Conservation (phyloP, 2,329 filamentous ascomycete genomes). For the Atkinsonella hypoxylon region DNA sequence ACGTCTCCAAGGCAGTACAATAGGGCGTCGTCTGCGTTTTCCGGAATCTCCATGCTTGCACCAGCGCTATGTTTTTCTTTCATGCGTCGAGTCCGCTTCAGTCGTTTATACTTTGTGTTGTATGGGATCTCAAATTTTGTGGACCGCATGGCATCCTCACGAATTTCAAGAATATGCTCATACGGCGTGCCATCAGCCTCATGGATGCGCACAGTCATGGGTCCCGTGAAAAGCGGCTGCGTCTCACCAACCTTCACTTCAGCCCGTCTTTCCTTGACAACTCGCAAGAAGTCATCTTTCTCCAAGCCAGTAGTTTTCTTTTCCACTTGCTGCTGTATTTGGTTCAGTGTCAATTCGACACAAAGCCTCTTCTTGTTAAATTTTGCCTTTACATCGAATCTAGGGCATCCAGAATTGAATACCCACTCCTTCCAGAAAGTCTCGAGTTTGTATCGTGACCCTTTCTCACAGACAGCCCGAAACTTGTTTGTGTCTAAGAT, state of each 20-base stretch:
- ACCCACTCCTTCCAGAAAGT: conserved; percentile 93
- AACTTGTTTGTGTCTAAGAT: conserved; percentile 68
- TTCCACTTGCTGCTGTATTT: conserved; percentile 46
- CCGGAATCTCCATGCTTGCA: conserved; percentile 47
- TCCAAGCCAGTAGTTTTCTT: conserved; percentile 39
- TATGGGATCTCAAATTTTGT: conserved; percentile 89
- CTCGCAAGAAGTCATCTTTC: conserved; percentile 67
- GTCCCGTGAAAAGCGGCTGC: conserved; percentile 79
- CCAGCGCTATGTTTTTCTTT: conserved; percentile 56
- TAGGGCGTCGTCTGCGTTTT: conserved; percentile 64
- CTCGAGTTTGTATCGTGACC: conserved; percentile 76
- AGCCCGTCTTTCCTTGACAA: conserved; percentile 67
- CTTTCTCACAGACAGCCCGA: conserved; percentile 73
- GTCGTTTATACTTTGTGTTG: conserved; percentile 96
- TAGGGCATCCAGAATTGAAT: conserved; percentile 74
- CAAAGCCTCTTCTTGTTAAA: conserved; percentile 98
- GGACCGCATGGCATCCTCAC: conserved; percentile 63
- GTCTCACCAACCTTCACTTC: conserved; percentile 57
- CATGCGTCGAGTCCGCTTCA: conserved; percentile 76
- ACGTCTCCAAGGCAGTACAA: conserved; percentile 90
- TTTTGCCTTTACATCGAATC: conserved; percentile 71
- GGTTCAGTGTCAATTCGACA: conserved; percentile 80
- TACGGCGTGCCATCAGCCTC: conserved; percentile 97
- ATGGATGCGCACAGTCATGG: conserved; percentile 96
- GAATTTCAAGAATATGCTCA: conserved; percentile 94